Base-by-base conservation (phyloP, 805 yeast genomes). In the Cyberlindnera saturnus region DNA sequence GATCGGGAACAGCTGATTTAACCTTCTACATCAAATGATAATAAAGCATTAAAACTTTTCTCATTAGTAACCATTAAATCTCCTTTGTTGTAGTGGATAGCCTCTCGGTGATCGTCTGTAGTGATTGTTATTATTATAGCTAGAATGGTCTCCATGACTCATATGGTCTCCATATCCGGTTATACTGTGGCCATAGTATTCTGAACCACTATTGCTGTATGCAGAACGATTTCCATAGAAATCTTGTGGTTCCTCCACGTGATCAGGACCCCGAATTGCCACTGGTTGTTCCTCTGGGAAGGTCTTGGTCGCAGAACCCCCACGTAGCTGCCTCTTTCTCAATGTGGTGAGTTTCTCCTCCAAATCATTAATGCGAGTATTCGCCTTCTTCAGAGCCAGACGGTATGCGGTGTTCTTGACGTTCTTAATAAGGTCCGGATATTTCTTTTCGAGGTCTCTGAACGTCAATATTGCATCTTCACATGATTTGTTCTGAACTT, bases 361-460 rank as follows among this genome's bases (percentile, higher is more conserved):
- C 6, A 45, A 28, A 14, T 42, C 41, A 5, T 43, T 40, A 32
- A 46, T 36, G 6, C 47, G 34, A 2, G 44, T 39, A 23, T n/a
- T 29, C 11, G 39, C 39, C 28, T 43, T 45, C 17, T 36, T 31
- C 3, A 36, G 10, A 6, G 43, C 43, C n/a, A 47, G 17, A 7
- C 47, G 47, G 16, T 36, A 39, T 9, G 42, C 32, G 16, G 41
- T 38, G 8, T 16, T 28, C 35, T 44, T 43, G 26, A 51, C 36
- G 4, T 16, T 35, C 6, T 29, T 29, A 4, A 42, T 10, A 2
- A 50, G 36, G 23, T 44, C 36, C 13, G 48, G 50, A 16, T 45
- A 36, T 5, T 17, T 32, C 16, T 7, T 35, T 26, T 49, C 47
- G n/a, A 49, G 34, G 1, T 40, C 43, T 31, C 43, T 38, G 33